Base-by-base conservation (phyloP, 2,329 filamentous ascomycete genomes). In the Fonsecaea monophora region DNA sequence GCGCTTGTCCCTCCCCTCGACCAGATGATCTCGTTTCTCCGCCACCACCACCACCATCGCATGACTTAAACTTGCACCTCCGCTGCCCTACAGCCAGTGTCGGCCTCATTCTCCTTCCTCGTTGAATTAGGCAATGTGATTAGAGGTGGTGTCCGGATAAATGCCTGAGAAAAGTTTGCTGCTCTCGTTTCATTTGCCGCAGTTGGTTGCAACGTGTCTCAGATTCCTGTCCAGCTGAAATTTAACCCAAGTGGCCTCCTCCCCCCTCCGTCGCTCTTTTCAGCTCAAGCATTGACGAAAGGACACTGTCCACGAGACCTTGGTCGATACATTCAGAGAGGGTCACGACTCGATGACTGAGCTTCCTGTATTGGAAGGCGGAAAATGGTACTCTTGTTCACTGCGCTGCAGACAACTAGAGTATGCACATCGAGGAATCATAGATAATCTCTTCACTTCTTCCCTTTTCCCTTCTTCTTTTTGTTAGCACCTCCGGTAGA, bases 401-500 rank as follows among this genome's bases (percentile, higher is more conserved):
- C 32, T 50, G 40, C n/a, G 15, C 56, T 15, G 42, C 13, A 21
- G 10, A 50, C 45, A 50, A 40, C 40, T 34, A 21, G 12, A 45
- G 56, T 40, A 13, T 18, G 32, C 5, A 42, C 42, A 53, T 4
- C 6, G 32, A 30, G 42, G 18, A 13, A 2, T 42, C 18, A 21
- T 40, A 30, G 5, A 21, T 40, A 30, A 9, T 12, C 30, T 3
- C 40, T 38, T 69, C 62, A 82, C 72, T 79, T 78, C 78, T 84
- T 85, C 48, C 82, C 82, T 74, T 82, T 83, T 32, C 73, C 75
- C 76, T 82, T 83, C 80, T 84, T 81, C 76, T 83, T 83, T 78
- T 83, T 80, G 71, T 76, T 76, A 68, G 77, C 74, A 40, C 78
- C 78, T 63, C 78, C 73, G 67, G 75, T 75, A 58, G 75, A 77